Evolutionary conservation across 1,284 basidiomycete genomes (phyloP), one percentile per base, ranked within the genome.

Genomic region (Vanrija humicola): DNA sequence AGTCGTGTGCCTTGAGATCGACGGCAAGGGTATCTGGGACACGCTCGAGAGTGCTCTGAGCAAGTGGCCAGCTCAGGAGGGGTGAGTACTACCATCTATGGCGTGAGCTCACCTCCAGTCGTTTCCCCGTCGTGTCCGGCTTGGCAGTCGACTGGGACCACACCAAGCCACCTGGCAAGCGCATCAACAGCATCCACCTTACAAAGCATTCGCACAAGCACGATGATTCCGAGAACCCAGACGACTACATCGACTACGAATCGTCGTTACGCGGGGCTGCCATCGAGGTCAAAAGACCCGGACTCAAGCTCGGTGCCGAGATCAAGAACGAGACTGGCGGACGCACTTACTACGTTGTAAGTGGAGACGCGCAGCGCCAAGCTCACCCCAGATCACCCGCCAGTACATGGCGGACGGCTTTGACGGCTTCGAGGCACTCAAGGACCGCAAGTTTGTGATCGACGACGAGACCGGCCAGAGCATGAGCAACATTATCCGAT

Each of bases 1-100:
- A 0, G 79, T 87, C 12, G 83, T 96, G 2, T 89, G 91, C 7
- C 70, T 92, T 28, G 88, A 77, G 75, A 74, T 95, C 15, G 88
- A 90, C 62, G 92, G 92, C 0, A 79, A 83, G 64, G 81, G 85
- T 0, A 82, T 95, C 39, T 93, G 90, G 89, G 85, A 85, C 52
- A 85, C 87, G 0, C 67, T 95, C 18, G 92, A 96, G 70, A 81
- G 82, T 28, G 84, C 85, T 1, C 78, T 96, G 14, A 80, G 79
- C 51, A 87, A 83, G 52, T 95, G 89, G 83, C 92, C 92, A 5
- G 86, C 89, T 18, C 91, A 94, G 75, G 92, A 95, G 81, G 92
- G 90, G 89, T 85, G 58, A 68, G 80, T 59, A 1, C 21, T 23
- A 15, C 5, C 16, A 4, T 19, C 39, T 7, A 28, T 12, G 50